These are phyloP conservation scores for Strobilomyces echinocephalus DNA, from an alignment of 768 basidiomycete species.

Conservation along the genomic window DNA sequence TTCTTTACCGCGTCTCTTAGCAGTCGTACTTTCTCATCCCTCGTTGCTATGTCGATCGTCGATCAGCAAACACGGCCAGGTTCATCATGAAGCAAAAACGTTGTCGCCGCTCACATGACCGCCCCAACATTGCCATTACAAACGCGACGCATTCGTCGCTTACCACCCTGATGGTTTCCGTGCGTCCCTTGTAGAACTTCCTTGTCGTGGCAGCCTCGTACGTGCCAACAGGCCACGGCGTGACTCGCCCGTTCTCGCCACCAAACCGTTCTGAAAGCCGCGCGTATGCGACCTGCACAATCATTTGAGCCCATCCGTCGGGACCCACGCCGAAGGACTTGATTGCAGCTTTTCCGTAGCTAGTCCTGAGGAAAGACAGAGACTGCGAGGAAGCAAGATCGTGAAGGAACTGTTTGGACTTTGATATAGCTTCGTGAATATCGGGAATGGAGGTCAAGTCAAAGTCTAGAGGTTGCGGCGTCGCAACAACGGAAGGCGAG, in stretches of 20 bases:
- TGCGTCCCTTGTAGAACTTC: slow-evolving; percentile 82
- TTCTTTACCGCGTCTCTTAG: slow-evolving; percentile 59
- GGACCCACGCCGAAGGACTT: slow-evolving; percentile 88
- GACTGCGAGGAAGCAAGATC: slow-evolving; percentile 61
- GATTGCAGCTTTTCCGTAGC: slow-evolving; percentile 82
- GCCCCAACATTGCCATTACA: slow-evolving; percentile 69
- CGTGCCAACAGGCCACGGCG: slow-evolving; percentile 63
- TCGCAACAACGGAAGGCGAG: slow-evolving; percentile 11
- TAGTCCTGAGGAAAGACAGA: slow-evolving; percentile 57
- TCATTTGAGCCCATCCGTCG: slow-evolving; percentile 92
- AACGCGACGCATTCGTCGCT: slow-evolving; percentile 73
- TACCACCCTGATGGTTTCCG: slow-evolving; percentile 89
- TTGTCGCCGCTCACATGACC: slow-evolving; percentile 23
- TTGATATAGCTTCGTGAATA: slow-evolving; percentile 43
- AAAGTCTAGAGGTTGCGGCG: slow-evolving; percentile 59
- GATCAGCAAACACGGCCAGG: neutral
- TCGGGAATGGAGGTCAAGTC: slow-evolving; percentile 41
- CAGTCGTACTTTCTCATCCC: slow-evolving; percentile 44
- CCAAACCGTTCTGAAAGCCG: slow-evolving; percentile 48
- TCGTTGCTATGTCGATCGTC: slow-evolving; percentile 14
- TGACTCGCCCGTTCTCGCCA: slow-evolving; percentile 16
- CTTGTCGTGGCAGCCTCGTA: slow-evolving; percentile 95
- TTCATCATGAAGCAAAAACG: neutral
- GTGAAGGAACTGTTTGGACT: slow-evolving; percentile 50
- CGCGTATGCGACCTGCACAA: slow-evolving; percentile 84